Percentiles rank a stretch among this genome's conserved stretches.
Evolutionary conservation across 2,329 filamentous ascomycete species (phyloP).

Genomic region (Penicillium sp.): DNA sequence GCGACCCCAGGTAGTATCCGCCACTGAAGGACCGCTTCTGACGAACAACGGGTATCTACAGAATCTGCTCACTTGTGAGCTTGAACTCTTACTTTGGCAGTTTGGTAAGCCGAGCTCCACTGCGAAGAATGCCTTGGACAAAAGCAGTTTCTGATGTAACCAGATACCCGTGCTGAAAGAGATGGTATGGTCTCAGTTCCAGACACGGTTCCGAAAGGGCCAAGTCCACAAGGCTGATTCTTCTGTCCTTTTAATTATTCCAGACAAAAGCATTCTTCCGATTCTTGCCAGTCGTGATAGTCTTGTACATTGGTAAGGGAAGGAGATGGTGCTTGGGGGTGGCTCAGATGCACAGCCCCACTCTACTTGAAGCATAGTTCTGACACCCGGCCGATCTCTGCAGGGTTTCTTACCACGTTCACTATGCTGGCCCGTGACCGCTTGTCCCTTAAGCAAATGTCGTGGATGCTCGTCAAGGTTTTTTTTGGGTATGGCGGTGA

Average conservation of each 20-base stretch:
- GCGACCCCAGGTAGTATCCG: not conserved
- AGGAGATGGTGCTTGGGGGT: conserved; percentile 5
- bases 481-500: conserved; percentile 58
- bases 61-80: conserved; percentile 83
- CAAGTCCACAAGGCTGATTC: conserved; percentile 31
- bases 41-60: conserved; percentile 33
- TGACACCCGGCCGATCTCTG: conserved; percentile 5
- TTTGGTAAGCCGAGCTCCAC: conserved; percentile 33
- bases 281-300: conserved; percentile 74
- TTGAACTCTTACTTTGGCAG: conserved; percentile 81
- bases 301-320: conserved; percentile 72
- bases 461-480: conserved; percentile 62
- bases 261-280: conserved; percentile 84
- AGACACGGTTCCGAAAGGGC: not conserved
- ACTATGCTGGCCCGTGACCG: conserved; percentile 61
- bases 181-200: conserved; percentile 61
- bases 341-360: conserved; percentile 18
- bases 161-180: conserved; percentile 86
- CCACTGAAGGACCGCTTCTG: conserved; percentile 11
- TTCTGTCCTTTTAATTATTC: conserved; percentile 12
- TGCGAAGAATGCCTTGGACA: not conserved
- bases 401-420: conserved; percentile 81
- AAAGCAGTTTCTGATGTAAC: not conserved
- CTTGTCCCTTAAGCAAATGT: conserved; percentile 59
- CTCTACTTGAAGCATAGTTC: not conserved